These are phyloP conservation scores for Annulohypoxylon nitens DNA, from an alignment of 495 filamentous ascomycete species.

Conservation along the genomic window DNA sequence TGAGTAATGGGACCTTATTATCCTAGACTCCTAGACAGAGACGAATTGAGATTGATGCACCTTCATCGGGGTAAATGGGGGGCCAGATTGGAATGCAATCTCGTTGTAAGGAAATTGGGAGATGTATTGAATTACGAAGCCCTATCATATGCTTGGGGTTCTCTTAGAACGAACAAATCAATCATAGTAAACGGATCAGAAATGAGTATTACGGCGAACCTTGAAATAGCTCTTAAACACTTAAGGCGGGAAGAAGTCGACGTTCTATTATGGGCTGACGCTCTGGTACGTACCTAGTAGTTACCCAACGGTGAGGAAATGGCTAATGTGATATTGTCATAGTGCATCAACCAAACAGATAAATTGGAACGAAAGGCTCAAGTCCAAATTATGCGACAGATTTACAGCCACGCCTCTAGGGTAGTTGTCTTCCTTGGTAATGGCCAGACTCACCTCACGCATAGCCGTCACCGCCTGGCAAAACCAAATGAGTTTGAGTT, in stretches of 20 bases:
- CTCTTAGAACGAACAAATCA: neutral
- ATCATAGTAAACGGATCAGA: neutral
- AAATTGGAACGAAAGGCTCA: neutral
- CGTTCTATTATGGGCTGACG: neutral
- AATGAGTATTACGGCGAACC: neutral
- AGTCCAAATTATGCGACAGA: constrained; percentile 6
- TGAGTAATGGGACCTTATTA: no score
- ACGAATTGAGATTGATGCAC: neutral
- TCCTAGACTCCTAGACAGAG: neutral
- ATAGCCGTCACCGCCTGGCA: neutral
- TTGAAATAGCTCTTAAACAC: neutral
- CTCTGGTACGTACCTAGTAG: neutral
- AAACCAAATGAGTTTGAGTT: neutral
- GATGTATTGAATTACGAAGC: neutral
- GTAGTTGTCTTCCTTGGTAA: constrained; percentile 4
- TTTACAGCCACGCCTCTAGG: neutral
- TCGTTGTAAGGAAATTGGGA: neutral
- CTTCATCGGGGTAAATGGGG: neutral
- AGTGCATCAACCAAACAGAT: constrained; percentile 3
- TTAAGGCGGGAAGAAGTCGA: neutral
- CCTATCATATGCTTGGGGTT: constrained; percentile 11
- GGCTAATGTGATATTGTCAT: neutral
- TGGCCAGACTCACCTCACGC: neutral
- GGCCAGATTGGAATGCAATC: neutral
- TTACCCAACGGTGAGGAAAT: neutral